Evolutionary conservation across 108 stramenopile species (phyloP).

Genomic region (Cyclotella distinguenda): DNA sequence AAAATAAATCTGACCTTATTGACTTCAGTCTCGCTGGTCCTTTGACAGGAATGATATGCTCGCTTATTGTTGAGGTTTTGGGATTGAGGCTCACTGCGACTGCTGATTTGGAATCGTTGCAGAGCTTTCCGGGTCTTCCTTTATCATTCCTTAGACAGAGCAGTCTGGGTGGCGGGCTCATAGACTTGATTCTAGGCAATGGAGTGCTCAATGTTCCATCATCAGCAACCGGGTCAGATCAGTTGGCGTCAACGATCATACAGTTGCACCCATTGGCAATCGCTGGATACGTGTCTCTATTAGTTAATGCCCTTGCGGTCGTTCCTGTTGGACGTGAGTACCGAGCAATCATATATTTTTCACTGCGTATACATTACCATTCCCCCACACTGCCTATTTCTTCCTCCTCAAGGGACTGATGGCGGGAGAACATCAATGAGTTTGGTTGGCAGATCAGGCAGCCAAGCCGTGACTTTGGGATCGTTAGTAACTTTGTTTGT

Average conservation of each 20-base stretch:
- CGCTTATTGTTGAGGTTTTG: slow-evolving; percentile 48
- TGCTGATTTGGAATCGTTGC: slow-evolving; percentile 47
- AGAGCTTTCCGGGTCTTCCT: slow-evolving; percentile 72
- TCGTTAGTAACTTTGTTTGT: slow-evolving; percentile 45
- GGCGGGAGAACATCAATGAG: slow-evolving; percentile 77
- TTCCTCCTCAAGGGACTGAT: slow-evolving; percentile 57
- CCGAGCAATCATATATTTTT: background rate
- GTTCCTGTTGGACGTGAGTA: slow-evolving; percentile 80
- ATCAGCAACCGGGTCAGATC: slow-evolving; percentile 55
- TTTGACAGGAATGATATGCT: slow-evolving; percentile 66
- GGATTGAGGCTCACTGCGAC: slow-evolving; percentile 61
- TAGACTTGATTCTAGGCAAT: slow-evolving; percentile 61
- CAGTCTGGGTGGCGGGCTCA: slow-evolving; percentile 74
- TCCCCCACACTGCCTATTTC: background rate
- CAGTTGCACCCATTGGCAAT: slow-evolving; percentile 79
- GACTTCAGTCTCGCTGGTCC: slow-evolving; percentile 79
- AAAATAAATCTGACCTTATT: slow-evolving; percentile 74
- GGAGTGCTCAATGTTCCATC: slow-evolving; percentile 71
- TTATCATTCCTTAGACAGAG: slow-evolving; percentile 70
- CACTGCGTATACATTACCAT: slow-evolving; percentile 1
- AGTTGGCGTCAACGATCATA: slow-evolving; percentile 61
- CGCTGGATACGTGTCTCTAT: slow-evolving; percentile 72
- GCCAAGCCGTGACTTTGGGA: slow-evolving; percentile 57
- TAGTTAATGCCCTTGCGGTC: slow-evolving; percentile 73
- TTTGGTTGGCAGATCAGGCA: slow-evolving; percentile 65